Conservation (phyloP, 139 green algal genomes). For the Chlorella sp. region DNA sequence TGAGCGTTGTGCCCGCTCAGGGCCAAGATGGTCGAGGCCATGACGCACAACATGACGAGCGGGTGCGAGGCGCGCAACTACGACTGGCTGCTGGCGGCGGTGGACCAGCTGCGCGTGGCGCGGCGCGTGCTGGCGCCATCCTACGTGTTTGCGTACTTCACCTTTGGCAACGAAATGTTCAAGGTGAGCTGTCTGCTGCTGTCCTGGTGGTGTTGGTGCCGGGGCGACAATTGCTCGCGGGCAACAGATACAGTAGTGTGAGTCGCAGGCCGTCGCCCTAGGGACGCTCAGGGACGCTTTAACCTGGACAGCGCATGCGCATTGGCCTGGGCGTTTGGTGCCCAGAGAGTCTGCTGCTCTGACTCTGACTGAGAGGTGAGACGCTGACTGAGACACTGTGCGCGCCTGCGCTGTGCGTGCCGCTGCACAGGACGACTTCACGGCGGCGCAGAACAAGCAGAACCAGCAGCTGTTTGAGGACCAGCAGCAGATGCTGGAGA, state of each 20-base stretch:
- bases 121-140: conserved; percentile 68
- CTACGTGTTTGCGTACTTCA: conserved; percentile 86
- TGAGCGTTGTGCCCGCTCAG: neutral
- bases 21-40: conserved; percentile 7
- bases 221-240: neutral
- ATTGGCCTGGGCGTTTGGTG: too few species aligned
- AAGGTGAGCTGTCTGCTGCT: too few species aligned
- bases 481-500: conserved; percentile 70
- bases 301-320: too few species aligned
- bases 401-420: neutral
- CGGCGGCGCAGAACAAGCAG: conserved; percentile 50
- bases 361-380: too few species aligned
- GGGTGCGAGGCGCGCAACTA: conserved; percentile 43
- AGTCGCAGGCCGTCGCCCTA: too few species aligned
- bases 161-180: conserved; percentile 61
- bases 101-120: conserved; percentile 61
- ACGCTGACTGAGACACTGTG: neutral
- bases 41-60: conserved; percentile 44
- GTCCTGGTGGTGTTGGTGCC: neutral
- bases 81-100: conserved; percentile 40
- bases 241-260: too few species aligned
- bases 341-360: too few species aligned
- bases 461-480: conserved; percentile 90
- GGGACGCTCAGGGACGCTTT: too few species aligned
- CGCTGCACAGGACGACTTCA: conserved; percentile 52